Percentiles rank a stretch among this genome's conserved stretches.
Evolutionary conservation across 768 basidiomycete species (phyloP).

Genomic region (Russula lepida): DNA sequence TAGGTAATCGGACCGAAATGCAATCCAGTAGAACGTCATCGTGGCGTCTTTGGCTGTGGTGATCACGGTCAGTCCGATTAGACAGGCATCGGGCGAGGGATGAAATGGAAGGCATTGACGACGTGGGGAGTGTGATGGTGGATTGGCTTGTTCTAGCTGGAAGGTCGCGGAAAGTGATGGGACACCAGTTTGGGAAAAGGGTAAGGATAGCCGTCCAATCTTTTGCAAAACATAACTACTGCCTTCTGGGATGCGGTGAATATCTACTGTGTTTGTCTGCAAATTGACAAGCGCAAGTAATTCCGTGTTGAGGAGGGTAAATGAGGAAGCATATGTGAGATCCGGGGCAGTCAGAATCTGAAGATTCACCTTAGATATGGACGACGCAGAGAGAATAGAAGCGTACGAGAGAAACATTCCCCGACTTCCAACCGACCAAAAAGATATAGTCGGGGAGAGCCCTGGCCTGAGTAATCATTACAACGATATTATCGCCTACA

Average conservation of each 20-base stretch:
- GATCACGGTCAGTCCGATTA: conserved; percentile 6
- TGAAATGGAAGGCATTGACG: conserved; percentile 11
- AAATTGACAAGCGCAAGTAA: conserved; percentile 9
- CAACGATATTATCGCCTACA: conserved; percentile 5
- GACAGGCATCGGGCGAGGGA: conserved; percentile 7
- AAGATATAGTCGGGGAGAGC: conserved; percentile 8
- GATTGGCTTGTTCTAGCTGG: background rate
- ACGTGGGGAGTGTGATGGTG: background rate
- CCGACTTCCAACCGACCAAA: conserved; percentile 12
- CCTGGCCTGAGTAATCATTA: conserved; percentile 13
- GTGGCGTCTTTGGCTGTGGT: background rate
- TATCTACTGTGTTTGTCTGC: conserved; percentile 1
- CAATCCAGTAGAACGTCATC: conserved; percentile 6
- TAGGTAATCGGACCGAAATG: conserved; percentile 5
- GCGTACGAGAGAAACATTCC: conserved; percentile 2
- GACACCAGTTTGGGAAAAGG: background rate
- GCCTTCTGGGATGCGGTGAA: conserved; percentile 3
- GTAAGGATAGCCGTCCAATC: conserved; percentile 2
- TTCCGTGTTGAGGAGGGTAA: conserved; percentile 9
- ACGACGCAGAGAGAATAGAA: background rate
- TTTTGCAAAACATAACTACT: background rate
- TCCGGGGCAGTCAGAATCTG: conserved; percentile 12
- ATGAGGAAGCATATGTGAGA: conserved; percentile 15
- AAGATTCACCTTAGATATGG: background rate
- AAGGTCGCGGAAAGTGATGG: background rate